Conservation (phyloP, 805 yeast genomes). For the Candida jianshihensis region DNA sequence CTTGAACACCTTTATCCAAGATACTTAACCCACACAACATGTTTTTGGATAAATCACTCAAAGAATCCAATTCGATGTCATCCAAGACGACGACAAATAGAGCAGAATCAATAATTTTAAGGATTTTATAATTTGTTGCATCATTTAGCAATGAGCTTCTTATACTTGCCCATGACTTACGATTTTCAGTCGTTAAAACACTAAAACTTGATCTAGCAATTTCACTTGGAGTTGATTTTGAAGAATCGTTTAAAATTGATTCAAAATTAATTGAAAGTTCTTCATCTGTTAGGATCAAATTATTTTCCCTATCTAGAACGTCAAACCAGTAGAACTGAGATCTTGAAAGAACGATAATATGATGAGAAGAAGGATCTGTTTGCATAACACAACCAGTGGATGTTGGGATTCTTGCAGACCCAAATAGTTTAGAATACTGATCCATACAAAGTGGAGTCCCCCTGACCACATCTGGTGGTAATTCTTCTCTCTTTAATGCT, state of each 20-base stretch:
- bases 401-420: conserved; percentile 83
- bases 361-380: conserved; percentile 67
- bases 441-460: conserved; percentile 81
- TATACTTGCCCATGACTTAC: conserved; percentile 80
- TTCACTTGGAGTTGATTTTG: conserved; percentile 41
- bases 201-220: conserved; percentile 84
- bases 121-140: conserved; percentile 57
- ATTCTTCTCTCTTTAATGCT: conserved; percentile 67
- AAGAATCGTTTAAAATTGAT: conserved; percentile 70
- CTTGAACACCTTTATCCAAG: conserved; percentile 79
- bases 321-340: conserved; percentile 95
- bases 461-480: conserved; percentile 63
- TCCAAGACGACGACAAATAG: conserved; percentile 80
- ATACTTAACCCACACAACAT: conserved; percentile 82
- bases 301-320: conserved; percentile 68
- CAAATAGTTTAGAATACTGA: conserved; percentile 82
- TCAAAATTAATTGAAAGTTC: conserved; percentile 71
- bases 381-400: conserved; percentile 80
- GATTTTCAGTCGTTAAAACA: conserved; percentile 81
- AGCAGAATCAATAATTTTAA: conserved; percentile 73
- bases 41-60: conserved; percentile 66
- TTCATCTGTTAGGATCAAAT: conserved; percentile 64
- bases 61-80: conserved; percentile 56
- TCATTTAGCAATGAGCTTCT: conserved; percentile 46
- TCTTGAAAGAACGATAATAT: conserved; percentile 73